Evolutionary conservation across 2,329 filamentous ascomycete species (phyloP).

Genomic region (Zymoseptoria tritici): DNA sequence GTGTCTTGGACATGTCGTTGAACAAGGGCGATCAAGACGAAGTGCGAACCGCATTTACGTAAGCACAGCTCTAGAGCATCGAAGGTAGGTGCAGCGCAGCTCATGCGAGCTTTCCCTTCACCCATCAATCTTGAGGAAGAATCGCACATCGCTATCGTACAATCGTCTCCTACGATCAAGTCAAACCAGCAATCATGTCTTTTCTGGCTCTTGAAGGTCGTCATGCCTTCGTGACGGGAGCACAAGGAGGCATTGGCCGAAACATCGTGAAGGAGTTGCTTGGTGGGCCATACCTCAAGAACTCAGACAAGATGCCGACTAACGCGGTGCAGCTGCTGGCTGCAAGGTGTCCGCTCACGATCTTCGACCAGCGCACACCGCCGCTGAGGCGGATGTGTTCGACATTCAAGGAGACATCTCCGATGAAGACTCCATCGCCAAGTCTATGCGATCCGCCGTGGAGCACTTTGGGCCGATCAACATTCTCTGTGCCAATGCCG

Average conservation of each 20-base stretch:
- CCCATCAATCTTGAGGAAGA: not conserved
- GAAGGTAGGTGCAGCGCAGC: not conserved
- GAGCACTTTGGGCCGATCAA: slow-evolving; percentile 44
- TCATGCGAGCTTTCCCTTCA: not conserved
- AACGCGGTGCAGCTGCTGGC: slow-evolving; percentile 37
- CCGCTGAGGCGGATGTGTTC: slow-evolving; percentile 32
- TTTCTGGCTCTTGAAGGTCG: slow-evolving; percentile 43
- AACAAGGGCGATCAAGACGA: no score
- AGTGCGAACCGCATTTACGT: not conserved
- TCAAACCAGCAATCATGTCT: slow-evolving; percentile 25
- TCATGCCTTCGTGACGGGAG: slow-evolving; percentile 50
- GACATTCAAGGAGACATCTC: slow-evolving; percentile 42
- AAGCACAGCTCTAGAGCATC: not conserved
- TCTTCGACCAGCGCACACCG: slow-evolving; percentile 32
- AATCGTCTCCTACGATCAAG: not conserved
- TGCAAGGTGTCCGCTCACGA: slow-evolving; percentile 51
- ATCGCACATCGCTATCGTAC: not conserved
- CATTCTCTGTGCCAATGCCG: slow-evolving; percentile 48
- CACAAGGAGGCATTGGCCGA: slow-evolving; percentile 45
- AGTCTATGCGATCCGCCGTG: slow-evolving; percentile 35
- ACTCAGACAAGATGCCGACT: not conserved
- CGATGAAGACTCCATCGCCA: slow-evolving; percentile 39
- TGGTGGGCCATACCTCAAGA: slow-evolving; percentile 31
- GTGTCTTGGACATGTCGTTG: no score
- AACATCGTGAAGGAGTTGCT: slow-evolving; percentile 47